Percentiles rank a stretch among this genome's conserved stretches.
Evolutionary conservation across 2,329 filamentous ascomycete species (phyloP).

Genomic region (Parastagonospora nodorum): DNA sequence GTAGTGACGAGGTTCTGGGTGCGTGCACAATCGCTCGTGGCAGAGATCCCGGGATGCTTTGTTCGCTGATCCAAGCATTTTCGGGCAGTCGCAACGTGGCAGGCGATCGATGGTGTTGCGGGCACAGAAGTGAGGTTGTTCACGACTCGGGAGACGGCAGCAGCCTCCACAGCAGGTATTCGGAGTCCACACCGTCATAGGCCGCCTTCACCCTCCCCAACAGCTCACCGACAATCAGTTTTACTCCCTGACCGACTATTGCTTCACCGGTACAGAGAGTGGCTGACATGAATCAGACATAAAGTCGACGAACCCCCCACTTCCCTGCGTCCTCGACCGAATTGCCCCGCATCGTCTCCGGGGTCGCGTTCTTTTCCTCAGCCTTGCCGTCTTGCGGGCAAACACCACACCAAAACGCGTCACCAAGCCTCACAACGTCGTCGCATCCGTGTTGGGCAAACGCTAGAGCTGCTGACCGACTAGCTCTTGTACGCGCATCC

Average conservation of each 20-base stretch:
- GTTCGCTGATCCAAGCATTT: conserved; percentile 3
- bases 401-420: conserved; percentile 26
- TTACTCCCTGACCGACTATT: too few relatives aligned
- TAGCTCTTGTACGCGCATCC: conserved; percentile 30
- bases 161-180: not conserved
- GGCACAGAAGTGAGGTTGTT: not conserved
- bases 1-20: conserved; percentile 1
- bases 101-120: conserved; percentile 1
- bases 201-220: not conserved
- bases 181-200: not conserved
- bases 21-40: not conserved
- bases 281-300: not conserved
- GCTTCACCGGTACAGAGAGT: too few relatives aligned
- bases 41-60: conserved; percentile 5
- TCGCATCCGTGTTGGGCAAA: conserved; percentile 20
- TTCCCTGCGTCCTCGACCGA: conserved; percentile 12
- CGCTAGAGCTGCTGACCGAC: conserved; percentile 36
- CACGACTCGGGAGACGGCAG: conserved; percentile 4
- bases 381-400: conserved; percentile 16
- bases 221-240: not conserved
- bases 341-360: conserved; percentile 30
- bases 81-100: conserved; percentile 9
- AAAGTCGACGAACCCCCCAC: not conserved
- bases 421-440: conserved; percentile 12
- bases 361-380: conserved; percentile 25